phyloP scores from a whole-genome alignment of 2,329 filamentous ascomycete species.

The Penicillium sclerotigenum region DNA sequence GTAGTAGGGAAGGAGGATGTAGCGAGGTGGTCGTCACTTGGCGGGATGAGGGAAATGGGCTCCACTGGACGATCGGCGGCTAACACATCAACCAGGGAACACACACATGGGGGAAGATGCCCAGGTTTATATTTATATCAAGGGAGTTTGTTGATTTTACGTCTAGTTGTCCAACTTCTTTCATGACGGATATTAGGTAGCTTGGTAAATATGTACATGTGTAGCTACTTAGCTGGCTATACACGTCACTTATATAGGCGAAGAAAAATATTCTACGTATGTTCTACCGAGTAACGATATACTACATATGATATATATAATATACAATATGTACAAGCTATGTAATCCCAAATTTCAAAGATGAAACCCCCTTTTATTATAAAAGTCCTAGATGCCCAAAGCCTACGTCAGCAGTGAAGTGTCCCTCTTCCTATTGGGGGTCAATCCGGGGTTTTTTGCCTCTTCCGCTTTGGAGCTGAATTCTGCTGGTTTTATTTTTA shows the following conservation, averaged over 20 bases:
- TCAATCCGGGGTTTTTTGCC: background rate
- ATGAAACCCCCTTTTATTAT: background rate
- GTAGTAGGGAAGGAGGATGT: constrained; percentile 10
- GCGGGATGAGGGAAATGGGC: constrained; percentile 31
- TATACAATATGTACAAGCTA: background rate
- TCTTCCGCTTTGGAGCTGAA: constrained; percentile 3
- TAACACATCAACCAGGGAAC: constrained; percentile 30
- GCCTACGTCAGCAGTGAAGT: constrained; percentile 3
- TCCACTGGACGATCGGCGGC: constrained; percentile 37
- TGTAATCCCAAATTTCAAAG: background rate
- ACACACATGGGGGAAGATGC: constrained; percentile 5
- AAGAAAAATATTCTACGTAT: background rate
- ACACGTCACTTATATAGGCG: background rate
- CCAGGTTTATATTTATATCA: background rate
- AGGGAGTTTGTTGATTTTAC: background rate
- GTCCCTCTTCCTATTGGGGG: background rate
- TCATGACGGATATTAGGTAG: background rate
- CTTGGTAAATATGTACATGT: too few relatives aligned
- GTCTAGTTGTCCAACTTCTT: background rate
- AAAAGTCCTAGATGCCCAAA: background rate
- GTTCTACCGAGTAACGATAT: background rate
- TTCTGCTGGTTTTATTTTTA: background rate
- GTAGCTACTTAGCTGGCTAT: too few relatives aligned
- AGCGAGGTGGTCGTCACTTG: constrained; percentile 31
- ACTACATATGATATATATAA: background rate